Base-by-base conservation (phyloP, 83 land plant species). In the Diphasiastrum complanatum region DNA sequence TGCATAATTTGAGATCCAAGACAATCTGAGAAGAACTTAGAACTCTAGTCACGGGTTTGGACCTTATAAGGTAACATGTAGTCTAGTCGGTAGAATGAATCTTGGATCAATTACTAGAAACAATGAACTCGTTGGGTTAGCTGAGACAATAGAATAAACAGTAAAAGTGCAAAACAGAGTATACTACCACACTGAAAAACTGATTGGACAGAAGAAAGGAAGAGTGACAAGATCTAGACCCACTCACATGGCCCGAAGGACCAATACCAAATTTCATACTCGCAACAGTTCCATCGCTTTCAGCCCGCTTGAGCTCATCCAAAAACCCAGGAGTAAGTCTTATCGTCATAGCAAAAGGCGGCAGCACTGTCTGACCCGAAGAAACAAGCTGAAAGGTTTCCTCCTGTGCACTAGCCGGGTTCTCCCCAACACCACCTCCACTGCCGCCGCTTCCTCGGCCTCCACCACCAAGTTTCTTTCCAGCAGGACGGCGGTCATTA, bases 221-320 rank as follows among this genome's bases (percentile, higher is more conserved):
- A n/a, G n/a, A n/a, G n/a, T n/a, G n/a, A n/a, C n/a, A n/a, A n/a
- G n/a, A n/a, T n/a, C n/a, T n/a, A n/a, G n/a, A n/a, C n/a, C n/a
- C n/a, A 40, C 43, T 40, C 16, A 40, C 43, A 40, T 40, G 43
- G 16, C 43, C 43, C 6, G n/a, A 6, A 18, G 51, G 51, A 18
- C 23, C 5, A 18, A 6, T 18, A 18, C n/a, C 51, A 48, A 48
- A 48, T 24, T 48, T 48, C n/a, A 48, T 48, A 18, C 51, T 48
- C 23, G 51, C n/a, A 48, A 24, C 6, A 6, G n/a, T 24, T 18
- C 51, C 51, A 5, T 48, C 18, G 18, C 23, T 4, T 18, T 48
- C 51, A 18, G 18, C 51, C 6, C 51, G 51, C 23, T 24, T 18
- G 51, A 48, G 51, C 51, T 48, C 51, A 48, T 48, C 51, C n/a